Conservation (phyloP, 306 rosid genomes). For the Pyrus pyrifolia region DNA sequence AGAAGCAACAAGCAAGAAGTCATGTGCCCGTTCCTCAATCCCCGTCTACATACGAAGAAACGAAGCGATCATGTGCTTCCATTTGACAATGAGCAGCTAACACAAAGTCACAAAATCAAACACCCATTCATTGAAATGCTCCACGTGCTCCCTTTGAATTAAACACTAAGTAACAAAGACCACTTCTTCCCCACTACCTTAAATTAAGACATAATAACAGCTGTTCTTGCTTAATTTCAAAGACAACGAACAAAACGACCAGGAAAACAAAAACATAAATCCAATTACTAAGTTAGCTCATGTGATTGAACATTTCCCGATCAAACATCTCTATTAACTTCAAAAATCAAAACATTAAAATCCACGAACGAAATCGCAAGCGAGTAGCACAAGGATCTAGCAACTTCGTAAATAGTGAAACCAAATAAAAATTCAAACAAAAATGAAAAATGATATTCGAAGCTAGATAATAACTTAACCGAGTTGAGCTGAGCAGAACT, state of each 20-base stretch:
- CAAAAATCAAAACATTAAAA: background rate
- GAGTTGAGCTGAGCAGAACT: constrained; percentile 13
- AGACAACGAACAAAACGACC: constrained; percentile 9
- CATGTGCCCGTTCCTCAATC: constrained; percentile 28
- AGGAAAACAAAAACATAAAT: background rate
- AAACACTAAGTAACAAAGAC: background rate
- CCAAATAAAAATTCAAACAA: background rate
- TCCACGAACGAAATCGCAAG: background rate
- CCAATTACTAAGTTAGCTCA: constrained; percentile 14
- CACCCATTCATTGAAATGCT: background rate
- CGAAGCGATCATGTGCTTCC: constrained; percentile 30
- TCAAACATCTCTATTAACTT: background rate
- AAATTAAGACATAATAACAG: background rate
- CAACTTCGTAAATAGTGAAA: background rate
- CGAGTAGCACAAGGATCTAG: background rate
- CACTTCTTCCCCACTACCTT: background rate
- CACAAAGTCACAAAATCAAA: background rate
- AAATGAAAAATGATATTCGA: background rate
- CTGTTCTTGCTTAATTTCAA: constrained; percentile 20
- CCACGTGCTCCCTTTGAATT: constrained; percentile 17
- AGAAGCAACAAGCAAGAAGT: constrained; percentile 27
- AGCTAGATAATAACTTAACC: background rate
- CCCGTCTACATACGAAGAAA: constrained; percentile 21
- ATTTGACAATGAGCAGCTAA: constrained; percentile 18
- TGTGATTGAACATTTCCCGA: background rate